These are phyloP conservation scores for Alternaria sp. DNA, from an alignment of 2,329 filamentous ascomycete genomes.

Conservation along the genomic window DNA sequence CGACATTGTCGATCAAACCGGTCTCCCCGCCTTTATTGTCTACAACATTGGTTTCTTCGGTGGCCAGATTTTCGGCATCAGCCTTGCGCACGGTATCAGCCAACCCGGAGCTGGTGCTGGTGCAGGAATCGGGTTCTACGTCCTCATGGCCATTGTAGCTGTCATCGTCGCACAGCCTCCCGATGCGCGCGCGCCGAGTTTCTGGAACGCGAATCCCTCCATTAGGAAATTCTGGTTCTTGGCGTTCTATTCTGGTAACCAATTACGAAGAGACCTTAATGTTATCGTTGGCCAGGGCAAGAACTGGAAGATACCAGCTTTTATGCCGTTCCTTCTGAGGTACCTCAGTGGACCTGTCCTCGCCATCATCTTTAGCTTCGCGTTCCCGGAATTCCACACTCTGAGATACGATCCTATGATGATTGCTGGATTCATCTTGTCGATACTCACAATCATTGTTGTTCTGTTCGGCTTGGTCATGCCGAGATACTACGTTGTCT, in stretches of 20 bases:
- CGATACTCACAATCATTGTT: constrained; percentile 52
- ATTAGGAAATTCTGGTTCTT: constrained; percentile 62
- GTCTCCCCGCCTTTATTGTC: constrained; percentile 55
- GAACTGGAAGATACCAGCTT: constrained; percentile 65
- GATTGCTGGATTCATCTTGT: constrained; percentile 46
- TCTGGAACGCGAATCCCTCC: constrained; percentile 54
- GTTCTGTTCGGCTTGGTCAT: constrained; percentile 61
- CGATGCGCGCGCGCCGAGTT: constrained; percentile 51
- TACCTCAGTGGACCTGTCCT: constrained; percentile 46
- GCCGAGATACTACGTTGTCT: constrained; percentile 63
- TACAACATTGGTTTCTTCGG: constrained; percentile 65
- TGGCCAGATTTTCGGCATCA: constrained; percentile 62
- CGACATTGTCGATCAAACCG: constrained; percentile 57
- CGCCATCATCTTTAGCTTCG: constrained; percentile 48
- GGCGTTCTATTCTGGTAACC: constrained; percentile 62
- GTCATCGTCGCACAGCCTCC: constrained; percentile 57
- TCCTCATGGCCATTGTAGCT: constrained; percentile 53
- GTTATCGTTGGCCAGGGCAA: constrained; percentile 62
- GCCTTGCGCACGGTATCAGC: constrained; percentile 58
- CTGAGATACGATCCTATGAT: constrained; percentile 48
- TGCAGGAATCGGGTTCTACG: constrained; percentile 63
- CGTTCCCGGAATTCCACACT: constrained; percentile 45
- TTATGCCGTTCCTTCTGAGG: constrained; percentile 59
- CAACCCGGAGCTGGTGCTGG: constrained; percentile 59
- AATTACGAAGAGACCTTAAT: constrained; percentile 65